Base-by-base conservation (phyloP, 352 stramenopile species). In the Phytophthora nicotianae region DNA sequence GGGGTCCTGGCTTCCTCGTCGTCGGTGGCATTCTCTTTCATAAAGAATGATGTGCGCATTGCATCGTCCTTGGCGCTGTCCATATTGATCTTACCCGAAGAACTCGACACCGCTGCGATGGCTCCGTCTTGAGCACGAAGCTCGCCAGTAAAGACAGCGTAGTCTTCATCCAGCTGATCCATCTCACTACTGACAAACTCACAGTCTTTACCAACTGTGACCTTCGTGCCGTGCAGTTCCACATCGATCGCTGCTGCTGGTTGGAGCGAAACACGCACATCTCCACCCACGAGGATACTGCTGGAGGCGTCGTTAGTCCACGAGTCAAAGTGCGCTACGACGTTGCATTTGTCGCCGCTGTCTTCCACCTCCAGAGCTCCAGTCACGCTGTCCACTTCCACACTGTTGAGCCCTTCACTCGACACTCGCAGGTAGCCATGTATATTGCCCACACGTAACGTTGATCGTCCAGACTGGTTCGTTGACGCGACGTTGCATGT, bases 11-110 rank as follows among this genome's bases (percentile, higher is more conserved):
- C 17, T 3, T 59, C 32, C 5, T 61, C 37, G 24, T 64, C 58
- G 2, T 42, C 56, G 0, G 33, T 35, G 4, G 58, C 55, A 13
- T 55, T 72, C 14, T 78, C 68, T 2, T 69, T 58, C 42, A 83
- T 79, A 51, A 94, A 94, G 63, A 94, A 94, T 2, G 86, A 94
- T n/a, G 86, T 94, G 7, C 73, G 74, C 74, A 92, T 75, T 0
- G 86, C 86, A 1, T 81, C 72, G 17, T 74, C 68, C 68, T 91
- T 94, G 42, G 83, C 83, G 45, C 69, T 81, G 10, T 71, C 60
- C n/a, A 89, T 48, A 51, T 92, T 91, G 55, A 94, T 92, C 58
- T 92, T 92, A 14, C 83, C 86, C 0, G 76, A 82, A 23, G 68
- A 67, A 2, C 41, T 17, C 2, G 47, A 57, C 17, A 51, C 27